These are phyloP conservation scores for Phaeoacremonium minimum DNA, from an alignment of 2,329 filamentous ascomycete genomes.

Conservation along the genomic window DNA sequence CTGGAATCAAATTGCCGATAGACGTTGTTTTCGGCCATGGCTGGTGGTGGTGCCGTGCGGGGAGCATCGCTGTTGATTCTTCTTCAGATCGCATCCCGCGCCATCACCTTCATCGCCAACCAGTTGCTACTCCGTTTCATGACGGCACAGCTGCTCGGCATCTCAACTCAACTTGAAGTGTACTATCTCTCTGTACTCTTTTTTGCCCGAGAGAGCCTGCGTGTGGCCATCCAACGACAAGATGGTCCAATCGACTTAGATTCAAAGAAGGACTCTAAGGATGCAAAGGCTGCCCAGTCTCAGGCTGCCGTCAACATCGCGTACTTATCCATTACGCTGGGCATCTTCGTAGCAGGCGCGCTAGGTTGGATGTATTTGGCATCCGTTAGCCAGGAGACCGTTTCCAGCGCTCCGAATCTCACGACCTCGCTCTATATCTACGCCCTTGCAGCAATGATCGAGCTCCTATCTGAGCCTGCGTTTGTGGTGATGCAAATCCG, in stretches of 20 bases:
- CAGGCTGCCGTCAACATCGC: conserved; percentile 74
- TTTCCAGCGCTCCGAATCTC: conserved; percentile 61
- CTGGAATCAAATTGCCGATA: too few species aligned
- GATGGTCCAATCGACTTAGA: conserved; percentile 22
- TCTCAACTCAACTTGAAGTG: conserved; percentile 86
- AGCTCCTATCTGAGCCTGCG: conserved; percentile 80
- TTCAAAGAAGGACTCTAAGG: conserved; percentile 11
- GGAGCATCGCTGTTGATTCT: conserved; percentile 83
- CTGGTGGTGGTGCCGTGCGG: conserved; percentile 40
- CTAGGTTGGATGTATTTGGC: conserved; percentile 67
- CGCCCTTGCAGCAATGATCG: conserved; percentile 56
- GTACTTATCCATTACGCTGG: conserved; percentile 7
- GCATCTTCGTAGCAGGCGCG: conserved; percentile 30
- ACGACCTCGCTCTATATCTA: conserved; percentile 48
- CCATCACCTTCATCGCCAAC: conserved; percentile 86
- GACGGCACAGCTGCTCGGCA: conserved; percentile 77
- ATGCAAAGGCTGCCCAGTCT: conserved; percentile 30
- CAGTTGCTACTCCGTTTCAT: conserved; percentile 85
- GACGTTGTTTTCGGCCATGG: neutral
- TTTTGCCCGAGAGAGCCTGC: conserved; percentile 86
- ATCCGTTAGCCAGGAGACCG: conserved; percentile 38
- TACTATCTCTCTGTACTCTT: conserved; percentile 92
- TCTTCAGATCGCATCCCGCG: conserved; percentile 82
- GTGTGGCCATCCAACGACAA: conserved; percentile 86
- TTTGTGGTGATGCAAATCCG: conserved; percentile 85